Base-by-base conservation (phyloP, 805 yeast genomes). In the Metschnikowia similis region DNA sequence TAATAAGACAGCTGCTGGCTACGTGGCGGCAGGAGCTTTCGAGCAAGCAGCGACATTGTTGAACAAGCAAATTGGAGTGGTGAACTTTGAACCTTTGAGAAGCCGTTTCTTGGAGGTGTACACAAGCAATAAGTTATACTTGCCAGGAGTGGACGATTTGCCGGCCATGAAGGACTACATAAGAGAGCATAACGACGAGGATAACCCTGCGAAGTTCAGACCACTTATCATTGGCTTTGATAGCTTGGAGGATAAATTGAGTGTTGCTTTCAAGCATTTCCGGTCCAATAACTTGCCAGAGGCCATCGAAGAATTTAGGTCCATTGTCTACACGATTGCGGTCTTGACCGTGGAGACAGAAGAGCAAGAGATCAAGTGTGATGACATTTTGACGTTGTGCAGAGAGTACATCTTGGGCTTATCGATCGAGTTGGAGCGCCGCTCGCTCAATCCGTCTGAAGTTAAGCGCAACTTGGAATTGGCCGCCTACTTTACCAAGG, bases 21-120 rank as follows among this genome's bases (percentile, higher is more conserved):
- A 89, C 60, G 90, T 86, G 61, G 97, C 99, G 2, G 90, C 97
- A 2, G 99, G 99, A 60, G 87, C 95, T 4, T 92, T 92, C 65
- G 97, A 90, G 57, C 87, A 92, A 48, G 99, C 98, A 35, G 94
- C 97, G 36, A 95, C 90, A 61, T 80, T 95, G 64, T 79, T 94
- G 61, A 83, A 85, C 73, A 86, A 92, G 62, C 99, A 95, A 69
- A 76, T 85, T 41, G 99, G 97, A 60, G 81, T 89, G 46, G 84
- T 81, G 28, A 77, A 88, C 58, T 92, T 95, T 65, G 96, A 84
- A 62, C 98, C 98, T 11, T 78, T 94, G 59, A 83, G 92, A 70
- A 65, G 76, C 29, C 79, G 96, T 53, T 94, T 94, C 74, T 58
- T 87, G 66, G 92, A 89, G 60, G 85, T 90, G 10, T 95, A 88